Evolutionary conservation across 805 yeast genomes (phyloP), one percentile per base, ranked within the genome.

Genomic region (Suhomyces sp.): DNA sequence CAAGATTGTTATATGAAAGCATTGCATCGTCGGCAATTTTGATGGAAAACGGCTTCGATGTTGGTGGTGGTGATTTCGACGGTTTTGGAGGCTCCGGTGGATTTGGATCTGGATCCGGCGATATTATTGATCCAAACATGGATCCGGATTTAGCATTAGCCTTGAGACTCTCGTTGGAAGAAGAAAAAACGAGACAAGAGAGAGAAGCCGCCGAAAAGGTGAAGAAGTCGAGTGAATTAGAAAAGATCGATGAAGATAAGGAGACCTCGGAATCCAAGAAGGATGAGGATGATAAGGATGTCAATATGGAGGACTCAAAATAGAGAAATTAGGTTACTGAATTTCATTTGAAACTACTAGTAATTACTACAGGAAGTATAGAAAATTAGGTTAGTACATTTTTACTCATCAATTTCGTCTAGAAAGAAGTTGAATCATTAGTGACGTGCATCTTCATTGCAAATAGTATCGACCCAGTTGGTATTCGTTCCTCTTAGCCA

Each of bases 141-240:
- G 98, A 93, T 53, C 98, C 98, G 20, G 98, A 93, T 63, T 76
- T 93, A 56, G 98, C 98, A 0, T 72, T 93, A 71, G 98, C 98
- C 1, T 76, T 93, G 53, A 80, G 98, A 56, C 71, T 93, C 60
- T 91, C 98, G 0, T 71, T 93, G 53, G 98, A 93, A 56, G 98
- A 93, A 56, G 98, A 91, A 58, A 85, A 83, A 51, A 82, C 86
- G 33, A 79, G 98, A 66, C 96, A 88, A 56, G 95, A 86, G 46
- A 76, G 90, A 55, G 81, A 79, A 48, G 71, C 77, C 20, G 58
- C 58, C 3, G 70, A 65, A 24, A 50, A 53, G 39, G 51, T 55
- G 11, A 47, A 49, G 21, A 47, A 53, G 17, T 53, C 45, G 16
- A 25, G 31, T n/a, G 54, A 54, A 22, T 54, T 60, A 44, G 61